phyloP scores from a whole-genome alignment of 164 flowering plant species.

The Magnolia officinalis region DNA sequence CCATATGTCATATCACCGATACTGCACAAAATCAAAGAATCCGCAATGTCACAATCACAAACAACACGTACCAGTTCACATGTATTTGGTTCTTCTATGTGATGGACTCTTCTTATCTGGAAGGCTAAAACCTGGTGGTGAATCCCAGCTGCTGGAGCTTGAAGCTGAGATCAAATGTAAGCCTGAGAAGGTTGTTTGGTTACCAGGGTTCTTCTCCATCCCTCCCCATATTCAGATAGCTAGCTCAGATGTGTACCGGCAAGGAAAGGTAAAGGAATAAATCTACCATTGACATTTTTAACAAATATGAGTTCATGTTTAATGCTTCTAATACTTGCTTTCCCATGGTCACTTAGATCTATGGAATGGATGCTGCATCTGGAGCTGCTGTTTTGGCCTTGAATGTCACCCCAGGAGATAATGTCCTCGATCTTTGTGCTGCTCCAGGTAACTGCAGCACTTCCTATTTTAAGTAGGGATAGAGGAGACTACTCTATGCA shows the following conservation, averaged over 20 bases:
- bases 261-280: conserved; percentile 60
- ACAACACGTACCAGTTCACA: no score
- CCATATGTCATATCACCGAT: no score
- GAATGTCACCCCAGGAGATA: conserved; percentile 67
- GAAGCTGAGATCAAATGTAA: conserved; percentile 61
- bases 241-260: conserved; percentile 47
- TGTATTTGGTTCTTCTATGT: not conserved
- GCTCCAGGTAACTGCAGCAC: conserved; percentile 69
- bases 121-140: conserved; percentile 73
- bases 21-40: no score
- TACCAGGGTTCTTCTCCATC: conserved; percentile 63
- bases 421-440: conserved; percentile 93
- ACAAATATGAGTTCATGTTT: not conserved
- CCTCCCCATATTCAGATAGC: conserved; percentile 70
- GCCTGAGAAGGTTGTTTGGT: conserved; percentile 61
- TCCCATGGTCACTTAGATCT: conserved; percentile 42
- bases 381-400: conserved; percentile 91
- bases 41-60: no score
- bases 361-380: conserved; percentile 96
- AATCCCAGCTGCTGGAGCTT: conserved; percentile 42
- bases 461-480: not conserved
- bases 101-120: not conserved
- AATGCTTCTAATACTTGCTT: not conserved
- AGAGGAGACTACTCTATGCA: not conserved
- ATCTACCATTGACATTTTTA: not conserved